Percentiles rank a stretch among this genome's conserved stretches.
Conservation (phyloP, 1,139 yeast genomes). For the Candida tetrigidarum region DNA sequence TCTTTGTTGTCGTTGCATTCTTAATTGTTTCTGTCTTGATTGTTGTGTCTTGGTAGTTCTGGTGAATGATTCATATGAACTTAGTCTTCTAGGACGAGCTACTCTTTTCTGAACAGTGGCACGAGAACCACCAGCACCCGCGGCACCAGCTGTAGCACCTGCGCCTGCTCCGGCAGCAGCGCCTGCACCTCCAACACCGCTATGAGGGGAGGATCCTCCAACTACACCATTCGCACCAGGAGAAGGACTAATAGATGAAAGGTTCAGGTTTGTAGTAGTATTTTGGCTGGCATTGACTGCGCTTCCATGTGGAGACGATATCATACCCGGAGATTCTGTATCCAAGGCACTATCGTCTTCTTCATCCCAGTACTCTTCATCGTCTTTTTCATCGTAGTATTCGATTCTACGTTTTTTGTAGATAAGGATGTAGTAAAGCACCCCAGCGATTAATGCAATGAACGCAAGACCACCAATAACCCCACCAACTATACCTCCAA, state of each 20-base stretch:
- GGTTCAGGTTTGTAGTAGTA: conserved; percentile 4
- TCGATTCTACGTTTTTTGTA: conserved; percentile 34
- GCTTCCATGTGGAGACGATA: conserved; percentile 2
- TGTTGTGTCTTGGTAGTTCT: conserved; percentile 27
- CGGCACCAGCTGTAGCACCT: neutral
- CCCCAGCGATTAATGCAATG: conserved; percentile 34
- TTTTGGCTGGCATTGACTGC: neutral
- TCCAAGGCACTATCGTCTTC: conserved; percentile 16
- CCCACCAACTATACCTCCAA: conserved; percentile 71
- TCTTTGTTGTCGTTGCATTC: conserved; percentile 12
- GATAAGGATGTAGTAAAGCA: conserved; percentile 38
- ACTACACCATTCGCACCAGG: neutral
- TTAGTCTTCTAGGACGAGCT: conserved; percentile 31
- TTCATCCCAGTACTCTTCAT: conserved; percentile 21
- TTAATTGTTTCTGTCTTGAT: conserved; percentile 18
- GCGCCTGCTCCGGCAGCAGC: neutral
- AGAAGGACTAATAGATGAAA: conserved; percentile 2
- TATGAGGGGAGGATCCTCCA: neutral
- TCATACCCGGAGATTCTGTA: conserved; percentile 2
- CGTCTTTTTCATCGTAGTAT: conserved; percentile 15
- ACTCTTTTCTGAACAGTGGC: conserved; percentile 8
- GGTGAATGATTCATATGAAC: conserved; percentile 52
- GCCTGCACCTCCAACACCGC: neutral
- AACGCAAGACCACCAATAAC: conserved; percentile 57
- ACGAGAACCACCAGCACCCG: neutral